Conservation (phyloP, 148 eudicot genomes). For the Fagopyrum esculentum region DNA sequence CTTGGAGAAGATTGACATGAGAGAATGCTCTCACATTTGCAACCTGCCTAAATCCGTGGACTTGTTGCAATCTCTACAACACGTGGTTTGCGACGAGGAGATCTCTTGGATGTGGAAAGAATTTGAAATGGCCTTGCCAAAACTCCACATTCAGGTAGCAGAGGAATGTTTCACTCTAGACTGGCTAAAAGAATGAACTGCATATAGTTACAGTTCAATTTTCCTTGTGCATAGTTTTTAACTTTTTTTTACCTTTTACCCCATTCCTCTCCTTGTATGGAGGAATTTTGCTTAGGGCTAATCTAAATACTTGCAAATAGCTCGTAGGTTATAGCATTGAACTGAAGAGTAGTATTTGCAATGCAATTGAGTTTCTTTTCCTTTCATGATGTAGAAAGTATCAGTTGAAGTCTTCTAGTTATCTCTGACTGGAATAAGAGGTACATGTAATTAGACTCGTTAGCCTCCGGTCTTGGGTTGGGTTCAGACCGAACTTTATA, state of each 20-base stretch:
- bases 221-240: background rate
- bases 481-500: no score
- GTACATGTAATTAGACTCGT: no score
- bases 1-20: constrained; percentile 73
- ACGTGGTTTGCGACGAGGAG: constrained; percentile 72
- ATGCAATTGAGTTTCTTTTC: background rate
- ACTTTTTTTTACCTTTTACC: no score
- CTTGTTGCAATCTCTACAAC: constrained; percentile 29
- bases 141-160: constrained; percentile 51
- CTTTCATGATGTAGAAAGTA: background rate
- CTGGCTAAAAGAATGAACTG: constrained; percentile 48
- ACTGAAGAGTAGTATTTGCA: background rate
- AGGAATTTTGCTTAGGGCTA: no score
- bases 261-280: no score
- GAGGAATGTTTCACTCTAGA: constrained; percentile 58
- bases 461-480: no score
- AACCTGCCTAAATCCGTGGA: constrained; percentile 38
- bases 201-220: no score
- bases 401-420: no score
- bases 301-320: background rate
- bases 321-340: background rate
- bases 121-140: constrained; percentile 27
- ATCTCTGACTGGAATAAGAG: no score
- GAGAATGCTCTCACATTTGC: constrained; percentile 49
- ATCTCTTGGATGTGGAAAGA: constrained; percentile 58